Evolutionary conservation across 169 alveolate species (phyloP).

Genomic region (Plasmodium fragile): DNA sequence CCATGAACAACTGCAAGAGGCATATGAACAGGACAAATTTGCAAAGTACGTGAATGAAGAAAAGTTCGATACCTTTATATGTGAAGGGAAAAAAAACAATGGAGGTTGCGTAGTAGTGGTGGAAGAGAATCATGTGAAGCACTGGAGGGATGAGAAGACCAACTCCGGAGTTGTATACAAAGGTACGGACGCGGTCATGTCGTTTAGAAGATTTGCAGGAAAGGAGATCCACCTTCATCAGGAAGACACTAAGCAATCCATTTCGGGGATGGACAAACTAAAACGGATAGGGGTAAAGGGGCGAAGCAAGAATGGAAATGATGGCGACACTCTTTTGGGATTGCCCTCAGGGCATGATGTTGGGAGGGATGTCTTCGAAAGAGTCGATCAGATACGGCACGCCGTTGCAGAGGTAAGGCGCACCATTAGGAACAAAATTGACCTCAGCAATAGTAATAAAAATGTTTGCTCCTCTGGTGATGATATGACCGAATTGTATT

Average conservation of each 20-base stretch:
- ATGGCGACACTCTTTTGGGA: neutral
- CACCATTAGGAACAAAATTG: neutral
- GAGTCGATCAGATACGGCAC: constrained; percentile 36
- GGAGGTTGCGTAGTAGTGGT: neutral
- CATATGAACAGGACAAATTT: constrained; percentile 4
- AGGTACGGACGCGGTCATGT: constrained; percentile 5
- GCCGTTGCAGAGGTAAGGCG: constrained; percentile 3
- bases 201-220: constrained; percentile 66
- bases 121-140: neutral
- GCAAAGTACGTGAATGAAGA: constrained; percentile 50
- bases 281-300: neutral
- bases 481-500: neutral
- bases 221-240: constrained; percentile 16
- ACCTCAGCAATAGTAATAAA: neutral
- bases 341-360: neutral
- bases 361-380: neutral
- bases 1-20: constrained; percentile 36
- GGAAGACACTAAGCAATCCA: neutral
- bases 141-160: constrained; percentile 15
- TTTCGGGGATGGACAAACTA: neutral
- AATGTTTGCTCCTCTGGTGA: neutral
- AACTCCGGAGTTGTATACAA: neutral
- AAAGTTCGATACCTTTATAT: constrained; percentile 29
- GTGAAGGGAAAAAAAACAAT: constrained; percentile 22
- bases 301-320: neutral